These are phyloP conservation scores for Torulaspora maleeae DNA, from an alignment of 805 yeast genomes.

Conservation along the genomic window DNA sequence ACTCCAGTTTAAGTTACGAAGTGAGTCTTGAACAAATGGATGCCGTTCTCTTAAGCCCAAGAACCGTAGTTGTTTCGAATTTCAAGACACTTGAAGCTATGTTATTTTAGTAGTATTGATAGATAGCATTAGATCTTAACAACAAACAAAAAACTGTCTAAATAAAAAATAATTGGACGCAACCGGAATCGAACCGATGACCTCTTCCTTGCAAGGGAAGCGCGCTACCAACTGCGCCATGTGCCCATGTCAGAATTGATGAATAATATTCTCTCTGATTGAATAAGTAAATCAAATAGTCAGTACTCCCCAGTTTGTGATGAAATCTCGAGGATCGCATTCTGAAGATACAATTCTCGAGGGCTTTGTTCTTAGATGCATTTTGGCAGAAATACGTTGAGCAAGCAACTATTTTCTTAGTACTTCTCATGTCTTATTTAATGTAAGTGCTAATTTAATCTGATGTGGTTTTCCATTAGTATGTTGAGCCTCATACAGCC, in stretches of 20 bases:
- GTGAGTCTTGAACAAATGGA: constrained; percentile 17
- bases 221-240: constrained; percentile 68
- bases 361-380: background rate
- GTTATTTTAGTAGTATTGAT: constrained; percentile 7
- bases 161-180: constrained; percentile 50
- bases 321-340: no score
- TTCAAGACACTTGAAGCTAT: constrained; percentile 15
- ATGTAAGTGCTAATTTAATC: constrained; percentile 1
- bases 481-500: background rate
- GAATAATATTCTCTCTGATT: no score
- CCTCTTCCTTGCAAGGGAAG: constrained; percentile 73
- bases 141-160: no score
- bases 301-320: no score
- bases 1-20: constrained; percentile 21
- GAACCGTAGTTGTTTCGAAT: constrained; percentile 26
- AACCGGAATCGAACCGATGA: constrained; percentile 74
- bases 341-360: no score
- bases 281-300: no score
- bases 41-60: constrained; percentile 18
- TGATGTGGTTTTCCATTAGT: constrained; percentile 1
- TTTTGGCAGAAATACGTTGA: background rate
- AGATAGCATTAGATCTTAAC: no score
- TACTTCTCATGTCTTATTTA: constrained; percentile 2
- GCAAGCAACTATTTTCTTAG: constrained; percentile 1
- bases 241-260: background rate